Conservation (phyloP, 345 rosid genomes). For the Citrus sp. region DNA sequence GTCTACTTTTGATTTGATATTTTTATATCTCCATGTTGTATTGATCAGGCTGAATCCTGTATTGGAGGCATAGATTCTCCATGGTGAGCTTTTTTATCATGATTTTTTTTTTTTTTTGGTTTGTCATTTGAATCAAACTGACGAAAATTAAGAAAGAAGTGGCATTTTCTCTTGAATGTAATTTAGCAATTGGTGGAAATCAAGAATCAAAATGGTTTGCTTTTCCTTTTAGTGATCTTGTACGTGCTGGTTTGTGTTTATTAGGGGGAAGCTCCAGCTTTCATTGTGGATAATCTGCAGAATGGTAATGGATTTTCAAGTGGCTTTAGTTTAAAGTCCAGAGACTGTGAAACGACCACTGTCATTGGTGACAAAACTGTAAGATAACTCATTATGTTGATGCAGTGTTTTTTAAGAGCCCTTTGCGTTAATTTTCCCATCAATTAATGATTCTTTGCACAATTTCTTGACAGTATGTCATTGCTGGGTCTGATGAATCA, state of each 20-base stretch:
- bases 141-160: background rate
- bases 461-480: conserved; percentile 56
- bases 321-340: conserved; percentile 46
- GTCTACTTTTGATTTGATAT: conserved; percentile 30
- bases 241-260: conserved; percentile 21
- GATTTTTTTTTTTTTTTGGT: background rate
- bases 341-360: conserved; percentile 33
- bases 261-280: conserved; percentile 86
- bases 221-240: conserved; percentile 7
- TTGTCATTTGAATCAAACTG: background rate
- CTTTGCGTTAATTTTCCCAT: conserved; percentile 6
- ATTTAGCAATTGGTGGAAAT: background rate
- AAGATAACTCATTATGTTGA: conserved; percentile 21
- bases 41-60: conserved; percentile 65
- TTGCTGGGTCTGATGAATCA: conserved; percentile 51
- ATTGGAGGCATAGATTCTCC: conserved; percentile 56
- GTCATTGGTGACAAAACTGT: conserved; percentile 54
- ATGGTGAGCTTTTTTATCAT: conserved; percentile 20
- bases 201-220: conserved; percentile 2
- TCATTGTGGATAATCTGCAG: conserved; percentile 37
- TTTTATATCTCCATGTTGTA: conserved; percentile 30
- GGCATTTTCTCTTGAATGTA: background rate
- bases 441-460: conserved; percentile 14
- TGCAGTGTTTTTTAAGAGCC: conserved; percentile 6
- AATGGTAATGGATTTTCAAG: conserved; percentile 39